These are phyloP conservation scores for Lycium ferocissimum DNA, from an alignment of 257 asterid genomes.

Conservation along the genomic window DNA sequence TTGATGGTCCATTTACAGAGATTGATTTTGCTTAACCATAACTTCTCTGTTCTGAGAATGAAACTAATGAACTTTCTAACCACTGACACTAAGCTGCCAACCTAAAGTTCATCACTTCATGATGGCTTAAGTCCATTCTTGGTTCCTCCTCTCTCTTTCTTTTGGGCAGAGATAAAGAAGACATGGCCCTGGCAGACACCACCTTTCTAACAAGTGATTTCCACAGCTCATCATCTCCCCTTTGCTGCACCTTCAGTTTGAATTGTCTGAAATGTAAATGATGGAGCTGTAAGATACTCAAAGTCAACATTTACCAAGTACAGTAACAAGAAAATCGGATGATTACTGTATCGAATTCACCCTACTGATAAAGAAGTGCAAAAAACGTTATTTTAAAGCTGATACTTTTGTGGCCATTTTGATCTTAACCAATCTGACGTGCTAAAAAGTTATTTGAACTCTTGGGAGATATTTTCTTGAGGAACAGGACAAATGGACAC, in stretches of 20 bases:
- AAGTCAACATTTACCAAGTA: not conserved
- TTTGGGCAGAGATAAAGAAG: conserved; percentile 66
- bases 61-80: not conserved
- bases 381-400: not conserved
- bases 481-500: not conserved
- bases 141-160: conserved; percentile 65
- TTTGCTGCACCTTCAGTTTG: conserved; percentile 60
- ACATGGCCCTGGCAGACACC: conserved; percentile 60
- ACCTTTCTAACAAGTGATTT: conserved; percentile 71
- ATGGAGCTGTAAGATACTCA: not conserved
- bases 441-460: not conserved
- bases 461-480: not conserved
- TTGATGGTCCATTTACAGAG: conserved; percentile 11
- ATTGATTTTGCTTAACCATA: not conserved
- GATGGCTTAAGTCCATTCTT: conserved; percentile 37
- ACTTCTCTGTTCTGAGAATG: not conserved
- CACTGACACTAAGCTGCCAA: conserved; percentile 29
- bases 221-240: conserved; percentile 63
- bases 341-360: conserved; percentile 21
- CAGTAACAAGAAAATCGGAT: not conserved
- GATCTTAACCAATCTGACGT: not conserved
- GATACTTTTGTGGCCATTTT: not conserved
- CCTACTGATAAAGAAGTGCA: conserved; percentile 28
- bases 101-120: conserved; percentile 46
- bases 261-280: conserved; percentile 60